These are phyloP conservation scores for Erythrophleum ivorense DNA, from an alignment of 331 rosid species.

Conservation along the genomic window DNA sequence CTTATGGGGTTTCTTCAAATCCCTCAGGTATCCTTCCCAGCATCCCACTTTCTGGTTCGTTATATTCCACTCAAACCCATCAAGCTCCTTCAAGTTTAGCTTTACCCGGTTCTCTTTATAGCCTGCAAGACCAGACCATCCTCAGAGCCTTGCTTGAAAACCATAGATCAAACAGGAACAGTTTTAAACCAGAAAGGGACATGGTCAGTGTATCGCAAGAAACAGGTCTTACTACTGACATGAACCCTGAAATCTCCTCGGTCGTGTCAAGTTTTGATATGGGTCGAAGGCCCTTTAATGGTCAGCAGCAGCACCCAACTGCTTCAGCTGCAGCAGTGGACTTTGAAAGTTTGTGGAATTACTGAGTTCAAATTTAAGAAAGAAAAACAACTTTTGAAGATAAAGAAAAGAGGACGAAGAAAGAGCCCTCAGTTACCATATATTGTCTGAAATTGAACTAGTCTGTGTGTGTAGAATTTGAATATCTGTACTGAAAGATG, in stretches of 20 bases:
- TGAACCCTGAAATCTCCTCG: conserved; percentile 73
- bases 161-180: conserved; percentile 52
- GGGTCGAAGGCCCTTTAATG: conserved; percentile 45
- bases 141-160: conserved; percentile 64
- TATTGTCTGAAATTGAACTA: conserved; percentile 28
- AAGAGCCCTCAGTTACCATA: conserved; percentile 20
- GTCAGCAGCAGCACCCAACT: conserved; percentile 48
- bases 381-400: background rate
- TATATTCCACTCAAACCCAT: conserved; percentile 45
- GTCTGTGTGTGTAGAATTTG: conserved; percentile 38
- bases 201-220: conserved; percentile 64
- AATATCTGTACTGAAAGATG: conserved; percentile 37
- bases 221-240: conserved; percentile 55
- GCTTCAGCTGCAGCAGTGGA: conserved; percentile 49
- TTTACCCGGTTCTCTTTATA: conserved; percentile 44
- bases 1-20: conserved; percentile 49
- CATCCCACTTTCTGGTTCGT: conserved; percentile 44
- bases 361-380: conserved; percentile 27
- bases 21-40: conserved; percentile 43
- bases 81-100: conserved; percentile 42
- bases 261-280: conserved; percentile 58
- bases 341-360: conserved; percentile 61
- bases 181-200: conserved; percentile 65
- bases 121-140: conserved; percentile 57
- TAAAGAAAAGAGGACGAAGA: background rate